phyloP scores from a whole-genome alignment of 2,329 filamentous ascomycete species.

The Fonsecaea erecta region DNA sequence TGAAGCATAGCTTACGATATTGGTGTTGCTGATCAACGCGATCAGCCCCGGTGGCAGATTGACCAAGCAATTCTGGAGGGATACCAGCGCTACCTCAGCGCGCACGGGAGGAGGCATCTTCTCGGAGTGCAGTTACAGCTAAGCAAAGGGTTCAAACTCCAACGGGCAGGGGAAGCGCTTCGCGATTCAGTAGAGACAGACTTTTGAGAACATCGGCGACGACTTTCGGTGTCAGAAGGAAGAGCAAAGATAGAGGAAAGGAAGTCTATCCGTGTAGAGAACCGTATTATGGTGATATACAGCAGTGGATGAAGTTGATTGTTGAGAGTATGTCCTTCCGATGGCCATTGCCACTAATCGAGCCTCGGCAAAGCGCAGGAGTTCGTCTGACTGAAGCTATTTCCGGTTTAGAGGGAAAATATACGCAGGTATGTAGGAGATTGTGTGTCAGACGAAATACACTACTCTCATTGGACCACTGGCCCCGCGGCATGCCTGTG shows the following conservation, averaged over 20 bases:
- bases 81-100: slow-evolving; percentile 82
- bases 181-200: background rate
- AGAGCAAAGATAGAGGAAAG: background rate
- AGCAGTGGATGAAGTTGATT: background rate
- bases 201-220: background rate
- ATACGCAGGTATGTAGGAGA: background rate
- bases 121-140: background rate
- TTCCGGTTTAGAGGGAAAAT: background rate
- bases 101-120: slow-evolving; percentile 58
- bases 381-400: background rate
- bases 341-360: slow-evolving; percentile 8
- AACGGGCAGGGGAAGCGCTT: background rate
- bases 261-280: background rate
- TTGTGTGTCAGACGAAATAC: background rate
- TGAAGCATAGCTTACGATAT: slow-evolving; percentile 68
- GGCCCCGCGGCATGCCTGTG: background rate
- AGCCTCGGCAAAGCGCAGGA: slow-evolving; percentile 1
- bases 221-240: background rate
- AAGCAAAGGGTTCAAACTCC: background rate
- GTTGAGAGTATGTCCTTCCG: background rate
- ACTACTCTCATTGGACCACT: background rate
- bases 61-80: slow-evolving; percentile 91
- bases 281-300: background rate
- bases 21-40: slow-evolving; percentile 81
- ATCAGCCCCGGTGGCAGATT: slow-evolving; percentile 88